These are phyloP conservation scores for Fusarium falciforme DNA, from an alignment of 2,329 filamentous ascomycete genomes.

Conservation along the genomic window DNA sequence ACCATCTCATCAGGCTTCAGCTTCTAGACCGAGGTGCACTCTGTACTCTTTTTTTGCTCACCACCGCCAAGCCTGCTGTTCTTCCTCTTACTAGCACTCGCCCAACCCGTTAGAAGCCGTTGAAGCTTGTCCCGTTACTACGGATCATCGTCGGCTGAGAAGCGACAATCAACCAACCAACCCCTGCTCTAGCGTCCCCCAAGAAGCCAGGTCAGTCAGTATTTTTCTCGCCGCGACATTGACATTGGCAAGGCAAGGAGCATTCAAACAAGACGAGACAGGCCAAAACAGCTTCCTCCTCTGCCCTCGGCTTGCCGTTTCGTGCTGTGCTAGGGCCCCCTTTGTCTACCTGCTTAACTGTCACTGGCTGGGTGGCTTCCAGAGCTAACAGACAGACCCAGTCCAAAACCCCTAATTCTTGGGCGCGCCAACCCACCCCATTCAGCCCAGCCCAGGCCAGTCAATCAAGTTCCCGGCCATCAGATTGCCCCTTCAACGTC, in stretches of 20 bases:
- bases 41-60: neutral
- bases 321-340: conserved; percentile 15
- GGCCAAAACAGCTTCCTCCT: conserved; percentile 1
- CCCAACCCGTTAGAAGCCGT: conserved; percentile 3
- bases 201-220: conserved; percentile 23
- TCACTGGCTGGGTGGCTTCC: conserved; percentile 23
- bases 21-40: neutral
- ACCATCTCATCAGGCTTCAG: neutral
- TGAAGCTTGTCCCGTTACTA: neutral
- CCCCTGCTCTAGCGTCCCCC: conserved; percentile 21
- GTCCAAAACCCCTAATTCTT: conserved; percentile 44
- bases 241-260: conserved; percentile 1
- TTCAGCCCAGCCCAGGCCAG: conserved; percentile 32
- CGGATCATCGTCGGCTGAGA: conserved; percentile 29
- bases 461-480: conserved; percentile 40
- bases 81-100: neutral
- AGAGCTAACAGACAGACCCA: conserved; percentile 31
- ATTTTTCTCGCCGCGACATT: conserved; percentile 2
- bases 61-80: neutral
- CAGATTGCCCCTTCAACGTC: conserved; percentile 43
- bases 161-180: conserved; percentile 13
- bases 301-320: neutral
- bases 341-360: conserved; percentile 1
- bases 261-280: neutral
- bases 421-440: conserved; percentile 43